Base-by-base conservation (phyloP, 1,139 yeast species). In the Hyphopichia pseudoburtonii region DNA sequence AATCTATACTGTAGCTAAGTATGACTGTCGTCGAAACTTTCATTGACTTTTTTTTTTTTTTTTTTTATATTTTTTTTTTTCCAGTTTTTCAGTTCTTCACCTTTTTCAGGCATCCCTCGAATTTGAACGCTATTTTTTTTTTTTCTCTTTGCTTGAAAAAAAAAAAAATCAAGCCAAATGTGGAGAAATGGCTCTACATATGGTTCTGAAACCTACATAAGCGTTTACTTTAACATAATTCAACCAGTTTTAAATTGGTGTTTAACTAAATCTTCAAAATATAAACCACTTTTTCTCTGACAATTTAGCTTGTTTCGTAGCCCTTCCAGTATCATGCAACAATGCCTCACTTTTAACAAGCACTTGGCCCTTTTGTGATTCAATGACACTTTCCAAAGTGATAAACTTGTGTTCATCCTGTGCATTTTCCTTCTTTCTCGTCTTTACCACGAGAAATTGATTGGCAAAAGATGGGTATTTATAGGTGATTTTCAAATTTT, bases 401-500 rank as follows among this genome's bases (percentile, higher is more conserved):
- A 63, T 46, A 11, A 57, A 43, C 33, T 51, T 56, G 2, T 44
- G 58, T 12, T 66, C 62, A n/a, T 64, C 52, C 7, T 47, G 40
- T 25, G 45, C 37, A 18, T 50, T 48, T 46, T 38, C 58, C 44
- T 44, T 64, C 58, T 34, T 61, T 52, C 64, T 62, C 1, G 88
- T 78, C 47, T 75, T 78, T 12, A 90, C 70, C 2, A 86, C 73
- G 31, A 89, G 69, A 51, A 89, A 87, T 48, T 83, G 92, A 52
- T 87, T 82, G 7, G 94, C 92, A 42, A 84, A 58, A 0, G 95
- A 81, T 2, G 97, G 97, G 40, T 72, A 70, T 47, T 70, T 76
- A 64, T 90, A 90, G 34, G 71, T 67, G 12, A 86, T 58, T 9
- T 73, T 64, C 35, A 86, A 59, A 25, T 67, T 64, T 28, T 73